A percentile compares a stretch with the other conserved stretches of the same genome.
Evolutionary conservation across 305 asterid genomes (phyloP).

Genomic region (Solanum hybrid): DNA sequence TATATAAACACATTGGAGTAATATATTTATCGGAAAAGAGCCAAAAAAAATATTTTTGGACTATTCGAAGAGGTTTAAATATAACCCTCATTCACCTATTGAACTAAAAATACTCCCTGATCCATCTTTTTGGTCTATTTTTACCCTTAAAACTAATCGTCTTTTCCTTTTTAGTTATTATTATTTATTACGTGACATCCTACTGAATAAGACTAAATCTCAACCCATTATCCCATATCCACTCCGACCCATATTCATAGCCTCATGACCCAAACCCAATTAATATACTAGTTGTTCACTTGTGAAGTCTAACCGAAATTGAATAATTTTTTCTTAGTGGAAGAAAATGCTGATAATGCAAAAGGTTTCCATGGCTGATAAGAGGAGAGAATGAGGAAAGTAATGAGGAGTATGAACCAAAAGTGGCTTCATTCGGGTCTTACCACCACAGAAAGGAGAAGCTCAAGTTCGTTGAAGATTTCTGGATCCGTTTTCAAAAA

Average conservation of each 20-base stretch:
- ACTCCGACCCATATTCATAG: background rate
- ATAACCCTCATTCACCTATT: background rate
- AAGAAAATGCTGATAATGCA: background rate
- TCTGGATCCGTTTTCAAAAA: background rate
- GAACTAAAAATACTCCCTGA: background rate
- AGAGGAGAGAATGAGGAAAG: background rate
- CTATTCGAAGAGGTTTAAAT: no score
- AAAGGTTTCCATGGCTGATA: no score
- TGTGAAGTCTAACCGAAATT: background rate
- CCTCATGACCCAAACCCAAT: background rate
- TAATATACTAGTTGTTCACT: background rate
- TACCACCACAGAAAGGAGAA: background rate
- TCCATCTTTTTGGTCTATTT: background rate
- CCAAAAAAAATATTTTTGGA: no score
- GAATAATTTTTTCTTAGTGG: background rate
- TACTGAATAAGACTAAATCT: no score
- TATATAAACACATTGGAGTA: background rate
- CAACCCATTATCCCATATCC: background rate
- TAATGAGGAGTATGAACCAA: background rate
- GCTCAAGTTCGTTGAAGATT: background rate
- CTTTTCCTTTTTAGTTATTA: no score
- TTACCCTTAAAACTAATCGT: background rate
- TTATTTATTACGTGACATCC: background rate
- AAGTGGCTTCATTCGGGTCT: background rate
- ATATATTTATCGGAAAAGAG: no score